Conservation (phyloP, 2,329 filamentous ascomycete species). For the Gnomoniopsis smithogilvyi region DNA sequence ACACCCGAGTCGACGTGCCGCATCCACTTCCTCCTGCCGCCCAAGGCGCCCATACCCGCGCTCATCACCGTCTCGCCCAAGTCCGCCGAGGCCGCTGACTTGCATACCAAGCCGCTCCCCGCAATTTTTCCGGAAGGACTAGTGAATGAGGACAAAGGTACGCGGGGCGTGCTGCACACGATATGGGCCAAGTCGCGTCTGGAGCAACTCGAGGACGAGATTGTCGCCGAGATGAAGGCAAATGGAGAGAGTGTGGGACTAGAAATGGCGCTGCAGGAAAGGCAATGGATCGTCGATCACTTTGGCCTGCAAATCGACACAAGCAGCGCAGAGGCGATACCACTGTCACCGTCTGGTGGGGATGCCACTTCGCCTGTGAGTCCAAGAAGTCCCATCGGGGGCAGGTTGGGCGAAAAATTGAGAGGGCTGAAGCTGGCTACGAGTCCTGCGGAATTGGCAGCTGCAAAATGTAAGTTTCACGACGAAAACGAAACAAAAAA, state of each 20-base stretch:
- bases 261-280: conserved; percentile 80
- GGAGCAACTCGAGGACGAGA: conserved; percentile 72
- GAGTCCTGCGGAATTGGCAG: conserved; percentile 60
- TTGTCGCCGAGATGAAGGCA: conserved; percentile 65
- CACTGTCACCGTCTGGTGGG: conserved; percentile 22
- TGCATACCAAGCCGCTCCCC: conserved; percentile 73
- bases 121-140: conserved; percentile 81
- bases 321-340: conserved; percentile 22
- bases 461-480: conserved; percentile 50
- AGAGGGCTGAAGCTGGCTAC: conserved; percentile 77
- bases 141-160: conserved; percentile 64
- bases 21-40: conserved; percentile 78
- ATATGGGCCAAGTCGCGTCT: conserved; percentile 86
- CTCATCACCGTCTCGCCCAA: conserved; percentile 62
- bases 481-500: no score
- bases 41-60: conserved; percentile 67
- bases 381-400: conserved; percentile 60
- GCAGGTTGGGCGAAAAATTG: conserved; percentile 73
- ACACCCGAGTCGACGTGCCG: conserved; percentile 49
- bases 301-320: conserved; percentile 60
- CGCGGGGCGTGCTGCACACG: conserved; percentile 81
- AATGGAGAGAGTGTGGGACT: conserved; percentile 81
- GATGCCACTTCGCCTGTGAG: conserved; percentile 26
- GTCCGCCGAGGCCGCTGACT: conserved; percentile 38
- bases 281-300: conserved; percentile 79